These are phyloP conservation scores for Taphrina deformans DNA, from an alignment of 1,139 yeast genomes.

Conservation along the genomic window DNA sequence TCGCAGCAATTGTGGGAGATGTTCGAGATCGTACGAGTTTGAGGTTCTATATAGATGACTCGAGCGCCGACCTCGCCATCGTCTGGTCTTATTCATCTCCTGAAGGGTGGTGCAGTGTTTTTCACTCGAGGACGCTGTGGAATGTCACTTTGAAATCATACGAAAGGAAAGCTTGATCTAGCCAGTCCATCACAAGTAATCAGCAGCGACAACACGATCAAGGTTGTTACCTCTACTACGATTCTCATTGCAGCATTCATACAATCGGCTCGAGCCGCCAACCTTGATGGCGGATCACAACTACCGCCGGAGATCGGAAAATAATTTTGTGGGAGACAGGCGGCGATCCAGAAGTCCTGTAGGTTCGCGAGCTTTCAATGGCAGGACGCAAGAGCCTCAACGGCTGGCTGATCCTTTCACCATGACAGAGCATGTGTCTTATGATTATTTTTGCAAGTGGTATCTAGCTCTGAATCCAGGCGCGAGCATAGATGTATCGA, in stretches of 20 bases:
- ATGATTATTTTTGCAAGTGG: constrained; percentile 34
- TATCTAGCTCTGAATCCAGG: constrained; percentile 33
- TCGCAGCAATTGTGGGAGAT: not conserved
- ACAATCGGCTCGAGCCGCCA: not conserved
- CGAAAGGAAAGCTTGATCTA: not conserved
- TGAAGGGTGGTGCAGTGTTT: no score
- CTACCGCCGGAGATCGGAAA: constrained; percentile 2
- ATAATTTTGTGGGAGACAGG: not conserved
- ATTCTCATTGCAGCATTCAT: no score
- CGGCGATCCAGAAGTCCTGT: constrained; percentile 11
- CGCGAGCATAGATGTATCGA: constrained; percentile 10
- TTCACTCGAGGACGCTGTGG: no score
- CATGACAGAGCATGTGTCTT: constrained; percentile 28
- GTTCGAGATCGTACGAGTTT: not conserved
- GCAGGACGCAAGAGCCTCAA: constrained; percentile 1
- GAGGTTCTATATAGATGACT: not conserved
- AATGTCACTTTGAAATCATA: no score
- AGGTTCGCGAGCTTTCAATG: not conserved
- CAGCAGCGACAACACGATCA: no score
- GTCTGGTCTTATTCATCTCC: no score
- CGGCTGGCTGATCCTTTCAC: constrained; percentile 34
- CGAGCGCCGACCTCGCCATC: no score
- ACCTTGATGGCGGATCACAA: not conserved
- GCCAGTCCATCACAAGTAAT: not conserved
- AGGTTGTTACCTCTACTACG: not conserved